These are phyloP conservation scores for Lathyrus aphaca DNA, from an alignment of 306 rosid genomes.

Conservation along the genomic window DNA sequence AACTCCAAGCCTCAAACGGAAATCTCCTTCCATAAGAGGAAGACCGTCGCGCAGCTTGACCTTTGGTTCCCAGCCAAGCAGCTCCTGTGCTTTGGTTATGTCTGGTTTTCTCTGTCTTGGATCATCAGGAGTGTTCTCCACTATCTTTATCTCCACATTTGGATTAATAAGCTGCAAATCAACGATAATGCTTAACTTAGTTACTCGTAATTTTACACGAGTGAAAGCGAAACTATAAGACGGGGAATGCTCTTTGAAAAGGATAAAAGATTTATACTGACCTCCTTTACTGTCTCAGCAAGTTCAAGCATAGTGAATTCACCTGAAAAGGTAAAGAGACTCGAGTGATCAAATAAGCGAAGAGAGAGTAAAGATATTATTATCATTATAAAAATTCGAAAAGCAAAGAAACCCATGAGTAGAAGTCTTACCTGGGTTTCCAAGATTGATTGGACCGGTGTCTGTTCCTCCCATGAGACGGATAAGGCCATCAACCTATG, in stretches of 20 bases:
- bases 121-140: constrained; percentile 91
- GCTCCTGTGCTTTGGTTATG: constrained; percentile 68
- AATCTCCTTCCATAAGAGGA: constrained; percentile 86
- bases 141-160: constrained; percentile 61
- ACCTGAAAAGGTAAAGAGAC: constrained; percentile 55
- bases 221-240: neutral
- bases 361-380: constrained; percentile 23
- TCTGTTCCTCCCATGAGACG: constrained; percentile 76
- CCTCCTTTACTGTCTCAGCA: constrained; percentile 96
- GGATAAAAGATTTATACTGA: constrained; percentile 37
- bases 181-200: neutral
- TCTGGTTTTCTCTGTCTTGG: constrained; percentile 84
- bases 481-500: constrained; percentile 81
- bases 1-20: constrained; percentile 71
- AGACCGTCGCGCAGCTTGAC: constrained; percentile 68
- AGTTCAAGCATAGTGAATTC: constrained; percentile 97
- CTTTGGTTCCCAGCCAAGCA: constrained; percentile 82
- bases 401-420: constrained; percentile 31
- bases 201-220: neutral
- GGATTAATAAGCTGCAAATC: constrained; percentile 75
- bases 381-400: constrained; percentile 13
- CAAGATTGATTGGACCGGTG: constrained; percentile 87
- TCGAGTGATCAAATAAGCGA: neutral
- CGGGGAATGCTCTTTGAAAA: constrained; percentile 12
- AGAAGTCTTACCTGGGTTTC: constrained; percentile 75